Evolutionary conservation across 1,139 yeast species (phyloP).

Genomic region (Chernovozyma sophiae-reginae): DNA sequence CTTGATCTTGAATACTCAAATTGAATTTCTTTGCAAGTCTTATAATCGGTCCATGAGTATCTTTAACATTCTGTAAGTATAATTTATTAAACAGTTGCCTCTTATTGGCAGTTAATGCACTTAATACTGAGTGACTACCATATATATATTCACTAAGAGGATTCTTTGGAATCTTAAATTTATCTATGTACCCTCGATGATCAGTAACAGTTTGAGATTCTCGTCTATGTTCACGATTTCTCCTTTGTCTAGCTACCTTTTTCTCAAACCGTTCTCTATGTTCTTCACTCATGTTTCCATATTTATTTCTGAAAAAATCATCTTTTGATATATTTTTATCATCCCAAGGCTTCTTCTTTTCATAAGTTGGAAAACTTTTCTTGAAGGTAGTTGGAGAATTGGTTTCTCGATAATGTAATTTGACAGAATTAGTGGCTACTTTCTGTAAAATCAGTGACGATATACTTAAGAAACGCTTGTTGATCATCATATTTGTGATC

Average conservation of each 20-base stretch:
- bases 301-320: slow-evolving; percentile 38
- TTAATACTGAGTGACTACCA: slow-evolving; percentile 72
- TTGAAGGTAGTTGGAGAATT: slow-evolving; percentile 11
- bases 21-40: slow-evolving; percentile 44
- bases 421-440: neutral
- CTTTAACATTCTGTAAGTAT: slow-evolving; percentile 36
- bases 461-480: neutral
- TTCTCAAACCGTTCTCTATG: slow-evolving; percentile 25
- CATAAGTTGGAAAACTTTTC: slow-evolving; percentile 14
- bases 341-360: slow-evolving; percentile 36
- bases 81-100: slow-evolving; percentile 52
- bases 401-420: neutral
- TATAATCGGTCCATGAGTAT: slow-evolving; percentile 31
- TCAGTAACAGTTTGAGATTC: slow-evolving; percentile 10
- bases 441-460: neutral
- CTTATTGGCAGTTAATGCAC: slow-evolving; percentile 59
- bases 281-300: slow-evolving; percentile 28
- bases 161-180: slow-evolving; percentile 13
- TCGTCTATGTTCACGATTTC: slow-evolving; percentile 20
- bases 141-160: slow-evolving; percentile 66
- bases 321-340: slow-evolving; percentile 33
- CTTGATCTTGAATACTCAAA: slow-evolving; percentile 38
- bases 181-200: slow-evolving; percentile 6
- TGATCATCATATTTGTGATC: neutral
- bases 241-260: slow-evolving; percentile 35